phyloP scores from a whole-genome alignment of 352 stramenopile species.

The Hyaloperonospora brassicae region DNA sequence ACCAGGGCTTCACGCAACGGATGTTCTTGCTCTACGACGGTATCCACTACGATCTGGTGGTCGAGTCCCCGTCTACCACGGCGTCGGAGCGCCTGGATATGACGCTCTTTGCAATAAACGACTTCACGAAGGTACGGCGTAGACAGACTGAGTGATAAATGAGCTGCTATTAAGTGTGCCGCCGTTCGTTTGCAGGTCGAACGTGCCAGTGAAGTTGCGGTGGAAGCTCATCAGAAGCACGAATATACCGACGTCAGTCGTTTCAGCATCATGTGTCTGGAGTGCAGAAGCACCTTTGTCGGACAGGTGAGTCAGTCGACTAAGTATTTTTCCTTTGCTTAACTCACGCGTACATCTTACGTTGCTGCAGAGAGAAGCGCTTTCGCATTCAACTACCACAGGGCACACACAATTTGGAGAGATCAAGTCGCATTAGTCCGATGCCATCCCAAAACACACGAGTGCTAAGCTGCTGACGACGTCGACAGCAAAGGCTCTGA shows the following conservation, averaged over 20 bases:
- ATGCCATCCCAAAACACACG: neutral
- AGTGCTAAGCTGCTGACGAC: no score
- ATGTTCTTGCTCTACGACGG: slow-evolving; percentile 85
- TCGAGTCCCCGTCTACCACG: slow-evolving; percentile 43
- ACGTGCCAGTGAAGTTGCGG: slow-evolving; percentile 66
- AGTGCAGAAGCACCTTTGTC: slow-evolving; percentile 53
- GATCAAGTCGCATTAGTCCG: slow-evolving; percentile 26
- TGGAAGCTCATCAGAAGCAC: slow-evolving; percentile 80
- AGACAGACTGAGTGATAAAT: neutral
- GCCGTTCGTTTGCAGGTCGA: slow-evolving; percentile 35
- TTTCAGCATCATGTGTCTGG: slow-evolving; percentile 70
- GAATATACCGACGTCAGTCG: slow-evolving; percentile 68
- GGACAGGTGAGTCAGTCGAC: slow-evolving; percentile 35
- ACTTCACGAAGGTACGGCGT: slow-evolving; percentile 60
- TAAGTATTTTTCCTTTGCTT: neutral
- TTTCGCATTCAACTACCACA: slow-evolving; percentile 48
- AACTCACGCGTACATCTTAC: neutral
- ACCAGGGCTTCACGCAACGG: slow-evolving; percentile 72
- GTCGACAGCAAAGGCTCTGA: no score
- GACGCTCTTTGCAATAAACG: slow-evolving; percentile 73
- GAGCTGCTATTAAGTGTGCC: slow-evolving; percentile 1
- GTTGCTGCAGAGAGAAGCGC: slow-evolving; percentile 37
- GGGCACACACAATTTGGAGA: slow-evolving; percentile 76
- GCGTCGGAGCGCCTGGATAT: slow-evolving; percentile 46
- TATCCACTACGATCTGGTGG: slow-evolving; percentile 79